These are phyloP conservation scores for Coniella vitis DNA, from an alignment of 2,329 filamentous ascomycete species.

Conservation along the genomic window DNA sequence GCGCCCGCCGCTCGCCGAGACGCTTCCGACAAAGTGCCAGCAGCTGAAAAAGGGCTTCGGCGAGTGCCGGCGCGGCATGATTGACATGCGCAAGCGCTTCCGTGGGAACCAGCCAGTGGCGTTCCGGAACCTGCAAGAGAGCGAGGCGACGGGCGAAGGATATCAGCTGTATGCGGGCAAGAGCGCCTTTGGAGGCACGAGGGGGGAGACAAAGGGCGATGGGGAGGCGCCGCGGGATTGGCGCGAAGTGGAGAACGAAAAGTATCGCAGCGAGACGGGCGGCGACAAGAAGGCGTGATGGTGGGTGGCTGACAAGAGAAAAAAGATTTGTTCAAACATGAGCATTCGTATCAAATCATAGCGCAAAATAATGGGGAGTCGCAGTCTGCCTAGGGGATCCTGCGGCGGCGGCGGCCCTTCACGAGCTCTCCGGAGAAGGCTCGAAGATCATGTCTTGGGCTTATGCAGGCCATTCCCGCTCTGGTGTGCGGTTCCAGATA, in stretches of 20 bases:
- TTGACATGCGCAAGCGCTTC: conserved; percentile 98
- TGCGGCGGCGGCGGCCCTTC: too few relatives aligned
- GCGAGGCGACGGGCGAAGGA: conserved; percentile 49
- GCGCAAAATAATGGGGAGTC: too few relatives aligned
- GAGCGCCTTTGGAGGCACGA: conserved; percentile 58
- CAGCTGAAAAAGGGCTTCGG: conserved; percentile 89
- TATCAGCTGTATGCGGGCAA: conserved; percentile 76
- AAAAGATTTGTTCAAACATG: too few relatives aligned
- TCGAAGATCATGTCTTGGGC: too few relatives aligned
- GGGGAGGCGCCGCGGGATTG: conserved; percentile 56
- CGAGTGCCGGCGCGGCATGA: conserved; percentile 91
- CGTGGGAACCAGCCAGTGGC: conserved; percentile 84
- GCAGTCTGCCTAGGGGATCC: too few relatives aligned
- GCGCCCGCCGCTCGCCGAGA: conserved; percentile 70
- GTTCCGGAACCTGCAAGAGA: conserved; percentile 52
- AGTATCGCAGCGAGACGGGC: conserved; percentile 38
- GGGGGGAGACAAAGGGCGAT: conserved; percentile 60
- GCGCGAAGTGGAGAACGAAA: conserved; percentile 59
- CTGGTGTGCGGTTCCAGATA: too few relatives aligned
- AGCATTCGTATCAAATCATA: too few relatives aligned
- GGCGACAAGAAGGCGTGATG: conserved; percentile 16
- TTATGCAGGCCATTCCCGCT: too few relatives aligned
- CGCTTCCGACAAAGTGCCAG: conserved; percentile 80
- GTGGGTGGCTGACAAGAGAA: neutral
- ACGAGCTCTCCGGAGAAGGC: too few relatives aligned